A percentile compares a stretch with the other conserved stretches of the same genome.
These are phyloP conservation scores for Calonectria honghensis DNA, from an alignment of 2,329 filamentous ascomycete genomes.

Conservation along the genomic window DNA sequence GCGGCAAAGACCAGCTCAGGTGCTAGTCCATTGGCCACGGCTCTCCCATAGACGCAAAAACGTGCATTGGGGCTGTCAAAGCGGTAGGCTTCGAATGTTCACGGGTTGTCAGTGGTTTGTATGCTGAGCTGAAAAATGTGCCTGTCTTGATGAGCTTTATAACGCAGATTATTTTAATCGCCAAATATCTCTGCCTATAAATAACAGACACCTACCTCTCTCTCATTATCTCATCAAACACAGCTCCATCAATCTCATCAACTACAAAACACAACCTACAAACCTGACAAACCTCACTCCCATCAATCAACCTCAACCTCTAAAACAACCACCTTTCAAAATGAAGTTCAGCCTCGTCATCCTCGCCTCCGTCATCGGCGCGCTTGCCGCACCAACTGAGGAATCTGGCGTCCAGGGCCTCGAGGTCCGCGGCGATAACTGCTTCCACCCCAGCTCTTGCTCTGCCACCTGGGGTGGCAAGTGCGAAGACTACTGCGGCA, in stretches of 20 bases:
- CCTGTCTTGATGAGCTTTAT: not conserved
- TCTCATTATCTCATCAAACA: not conserved
- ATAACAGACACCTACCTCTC: not conserved
- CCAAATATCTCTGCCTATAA: not conserved
- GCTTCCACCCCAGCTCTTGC: slow-evolving; percentile 20
- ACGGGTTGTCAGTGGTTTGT: not conserved
- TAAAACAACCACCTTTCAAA: not conserved
- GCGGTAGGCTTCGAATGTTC: not conserved
- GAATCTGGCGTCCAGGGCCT: slow-evolving; percentile 2
- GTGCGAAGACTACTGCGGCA: slow-evolving; percentile 15
- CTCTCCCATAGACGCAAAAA: not conserved
- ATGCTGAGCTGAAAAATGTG: not conserved
- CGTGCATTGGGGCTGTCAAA: not conserved
- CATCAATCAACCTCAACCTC: not conserved
- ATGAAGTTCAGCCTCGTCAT: slow-evolving; percentile 18
- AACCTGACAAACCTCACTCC: not conserved
- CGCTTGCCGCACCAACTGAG: slow-evolving; percentile 12
- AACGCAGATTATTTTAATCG: not conserved
- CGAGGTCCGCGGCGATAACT: slow-evolving; percentile 12
- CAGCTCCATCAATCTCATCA: not conserved
- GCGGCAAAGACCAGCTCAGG: no score
- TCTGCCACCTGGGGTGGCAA: slow-evolving; percentile 9
- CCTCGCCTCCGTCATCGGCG: slow-evolving; percentile 6
- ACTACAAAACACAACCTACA: not conserved
- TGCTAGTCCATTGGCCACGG: not conserved